Evolutionary conservation across 2,329 filamentous ascomycete species (phyloP).

Genomic region (Coniochaeta prunicola): DNA sequence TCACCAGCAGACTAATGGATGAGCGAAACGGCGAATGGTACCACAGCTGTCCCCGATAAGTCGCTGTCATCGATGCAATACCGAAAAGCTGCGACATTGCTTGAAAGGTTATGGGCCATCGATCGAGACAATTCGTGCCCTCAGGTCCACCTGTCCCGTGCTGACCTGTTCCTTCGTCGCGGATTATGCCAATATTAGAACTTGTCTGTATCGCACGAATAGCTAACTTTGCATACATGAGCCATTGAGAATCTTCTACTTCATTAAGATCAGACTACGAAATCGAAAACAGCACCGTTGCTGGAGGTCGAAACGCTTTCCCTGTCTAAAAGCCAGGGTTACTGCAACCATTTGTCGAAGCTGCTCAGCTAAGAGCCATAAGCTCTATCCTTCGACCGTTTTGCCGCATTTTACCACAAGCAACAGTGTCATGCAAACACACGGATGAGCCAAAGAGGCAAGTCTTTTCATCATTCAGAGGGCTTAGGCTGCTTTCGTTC

Average conservation of each 20-base stretch:
- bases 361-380: neutral
- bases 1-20: neutral
- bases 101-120: neutral
- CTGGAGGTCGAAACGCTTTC: neutral
- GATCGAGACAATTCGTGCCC: too few species aligned
- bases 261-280: neutral
- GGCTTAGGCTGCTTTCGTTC: neutral
- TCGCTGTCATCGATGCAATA: neutral
- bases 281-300: neutral
- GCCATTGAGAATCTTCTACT: too few species aligned
- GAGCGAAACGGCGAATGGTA: neutral
- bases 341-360: neutral
- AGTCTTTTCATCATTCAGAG: slow-evolving; percentile 1
- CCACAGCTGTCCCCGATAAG: too few species aligned
- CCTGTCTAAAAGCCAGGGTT: neutral
- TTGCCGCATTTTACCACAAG: slow-evolving; percentile 14
- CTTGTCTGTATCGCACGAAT: neutral
- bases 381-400: slow-evolving; percentile 1
- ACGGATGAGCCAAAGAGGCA: slow-evolving; percentile 4
- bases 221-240: too few species aligned
- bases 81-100: too few species aligned
- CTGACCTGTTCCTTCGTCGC: neutral
- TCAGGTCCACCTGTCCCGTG: neutral
- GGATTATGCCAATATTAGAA: neutral
- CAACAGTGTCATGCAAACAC: slow-evolving; percentile 8